phyloP scores from a whole-genome alignment of 495 filamentous ascomycete genomes.

The Penicillium longicatenatum region DNA sequence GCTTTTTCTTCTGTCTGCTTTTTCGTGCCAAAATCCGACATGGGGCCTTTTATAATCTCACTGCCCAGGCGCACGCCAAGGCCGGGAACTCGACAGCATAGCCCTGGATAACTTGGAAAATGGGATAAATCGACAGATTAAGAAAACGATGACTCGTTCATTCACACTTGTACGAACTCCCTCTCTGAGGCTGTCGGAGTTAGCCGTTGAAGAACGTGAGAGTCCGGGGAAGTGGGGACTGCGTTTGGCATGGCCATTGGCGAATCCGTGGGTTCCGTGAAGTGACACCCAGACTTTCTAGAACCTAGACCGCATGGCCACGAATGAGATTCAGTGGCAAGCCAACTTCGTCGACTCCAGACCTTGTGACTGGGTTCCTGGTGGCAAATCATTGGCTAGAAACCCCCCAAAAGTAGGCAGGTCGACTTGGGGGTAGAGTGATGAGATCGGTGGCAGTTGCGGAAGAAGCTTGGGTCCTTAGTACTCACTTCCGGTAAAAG shows the following conservation, averaged over 20 bases:
- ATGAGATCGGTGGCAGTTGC: slow-evolving; percentile 22
- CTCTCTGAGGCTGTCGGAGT: slow-evolving; percentile 3
- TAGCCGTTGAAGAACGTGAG: slow-evolving; percentile 12
- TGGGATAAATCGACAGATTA: slow-evolving; percentile 6
- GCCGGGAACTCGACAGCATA: neutral
- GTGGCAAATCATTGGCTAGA: slow-evolving; percentile 10
- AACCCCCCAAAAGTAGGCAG: neutral
- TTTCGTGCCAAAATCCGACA: neutral
- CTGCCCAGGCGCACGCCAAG: neutral
- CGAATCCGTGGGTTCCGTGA: slow-evolving; percentile 9
- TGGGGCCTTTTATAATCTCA: neutral
- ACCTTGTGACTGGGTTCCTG: slow-evolving; percentile 17
- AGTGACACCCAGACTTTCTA: slow-evolving; percentile 4
- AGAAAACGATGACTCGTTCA: slow-evolving; percentile 32
- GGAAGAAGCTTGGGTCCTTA: slow-evolving; percentile 11
- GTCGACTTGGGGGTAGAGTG: slow-evolving; percentile 1
- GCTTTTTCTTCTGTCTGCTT: neutral
- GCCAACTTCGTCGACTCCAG: slow-evolving; percentile 1
- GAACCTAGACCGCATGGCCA: slow-evolving; percentile 20
- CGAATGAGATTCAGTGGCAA: slow-evolving; percentile 16
- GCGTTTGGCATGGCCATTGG: slow-evolving; percentile 3
- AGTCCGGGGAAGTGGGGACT: slow-evolving; percentile 27
- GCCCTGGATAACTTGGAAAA: slow-evolving; percentile 2
- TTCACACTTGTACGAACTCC: neutral
- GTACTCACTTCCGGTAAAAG: neutral